These are phyloP conservation scores for Phanerochaete carnosa DNA, from an alignment of 768 basidiomycete species.

Conservation along the genomic window DNA sequence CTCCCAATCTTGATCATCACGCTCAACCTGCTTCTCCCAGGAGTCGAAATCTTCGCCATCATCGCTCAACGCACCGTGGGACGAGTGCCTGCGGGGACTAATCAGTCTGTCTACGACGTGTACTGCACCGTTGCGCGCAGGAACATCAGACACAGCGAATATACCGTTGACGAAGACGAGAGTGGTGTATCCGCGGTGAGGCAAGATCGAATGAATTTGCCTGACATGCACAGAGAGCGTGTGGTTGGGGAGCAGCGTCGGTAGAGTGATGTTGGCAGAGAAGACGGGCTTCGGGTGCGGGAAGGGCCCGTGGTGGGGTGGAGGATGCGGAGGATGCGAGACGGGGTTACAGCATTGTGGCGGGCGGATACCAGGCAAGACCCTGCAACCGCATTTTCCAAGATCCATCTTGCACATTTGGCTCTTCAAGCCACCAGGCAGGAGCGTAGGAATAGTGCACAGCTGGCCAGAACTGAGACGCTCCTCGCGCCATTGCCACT, in stretches of 20 bases:
- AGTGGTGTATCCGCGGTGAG: conserved; percentile 31
- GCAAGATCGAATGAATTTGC: conserved; percentile 36
- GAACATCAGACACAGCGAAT: conserved; percentile 41
- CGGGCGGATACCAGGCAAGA: no score
- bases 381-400: no score
- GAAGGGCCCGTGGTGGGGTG: background rate
- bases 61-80: background rate
- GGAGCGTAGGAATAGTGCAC: no score
- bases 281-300: conserved; percentile 19
- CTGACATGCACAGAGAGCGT: conserved; percentile 44
- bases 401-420: background rate
- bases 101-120: conserved; percentile 41
- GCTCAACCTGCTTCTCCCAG: conserved; percentile 5
- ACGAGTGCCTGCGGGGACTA: background rate
- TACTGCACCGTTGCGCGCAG: conserved; percentile 54
- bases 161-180: conserved; percentile 39
- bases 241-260: conserved; percentile 42
- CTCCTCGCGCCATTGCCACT: no score
- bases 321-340: background rate
- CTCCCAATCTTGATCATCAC: conserved; percentile 33
- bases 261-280: conserved; percentile 25
- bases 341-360: background rate
- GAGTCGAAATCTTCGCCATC: background rate
- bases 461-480: no score
- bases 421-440: no score